Evolutionary conservation across 176 grass and related monocot species (phyloP), one percentile per base, ranked within the genome.

Genomic region (Alloteropsis semialata): DNA sequence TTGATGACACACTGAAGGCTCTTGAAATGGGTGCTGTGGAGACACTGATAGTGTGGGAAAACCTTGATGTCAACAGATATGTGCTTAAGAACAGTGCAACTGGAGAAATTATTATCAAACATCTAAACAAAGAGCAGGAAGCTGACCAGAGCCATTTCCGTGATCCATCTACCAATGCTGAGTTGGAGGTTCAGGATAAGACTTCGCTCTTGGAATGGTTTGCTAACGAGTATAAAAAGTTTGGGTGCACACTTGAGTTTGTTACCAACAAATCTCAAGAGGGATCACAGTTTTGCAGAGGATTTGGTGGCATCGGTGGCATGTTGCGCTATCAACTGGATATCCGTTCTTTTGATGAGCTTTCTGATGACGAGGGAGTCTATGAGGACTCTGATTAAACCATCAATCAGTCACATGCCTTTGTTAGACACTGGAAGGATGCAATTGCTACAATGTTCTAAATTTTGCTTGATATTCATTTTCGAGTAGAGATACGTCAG

Each of bases 1-100:
- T 92, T 79, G 92, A 94, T 71, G 86, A 94, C 61, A 92, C 92
- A 30, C 84, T 94, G 5, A 94, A 94, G 75, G 72, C 83, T 63
- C 89, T 94, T 46, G 92, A 94, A 87, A 94, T 91, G 86, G 92
- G 92, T 81, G 92, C 89, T 30, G 86, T 94, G 55, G 92, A 94
- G 58, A 94, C 92, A 1, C 71, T 94, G 41, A 89, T 92, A 80
- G 92, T 94, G 44, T 91, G 92, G 92, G 92, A 94, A 84, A 94
- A 94, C 64, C 89, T 94, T 64, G 89, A 91, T 80, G 69, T 94
- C n/a, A 94, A 88, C 42, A 87, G 92, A 45, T 94, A 89, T 49
- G 53, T 87, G 43, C 82, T 94, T 39, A 94, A 94, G 89, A 86
- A 94, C 66, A 91, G 84, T 63, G 72, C 72, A 62, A 79, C 84